These are phyloP conservation scores for Exobasidium cylindrosporum DNA, from an alignment of 1,284 basidiomycete genomes.

Conservation along the genomic window DNA sequence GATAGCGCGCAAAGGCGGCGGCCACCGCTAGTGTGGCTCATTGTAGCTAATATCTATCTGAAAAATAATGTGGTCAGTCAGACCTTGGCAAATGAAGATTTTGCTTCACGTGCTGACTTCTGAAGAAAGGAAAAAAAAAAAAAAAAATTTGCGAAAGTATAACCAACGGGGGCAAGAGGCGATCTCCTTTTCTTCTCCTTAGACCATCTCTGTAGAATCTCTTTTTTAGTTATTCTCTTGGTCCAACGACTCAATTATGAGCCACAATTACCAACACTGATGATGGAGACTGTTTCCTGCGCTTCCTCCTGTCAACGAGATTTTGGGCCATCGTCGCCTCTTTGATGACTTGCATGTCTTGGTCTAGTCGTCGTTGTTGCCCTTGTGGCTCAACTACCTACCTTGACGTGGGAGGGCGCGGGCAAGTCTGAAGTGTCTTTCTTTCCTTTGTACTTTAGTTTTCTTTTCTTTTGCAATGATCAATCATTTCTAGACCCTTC, in stretches of 20 bases:
- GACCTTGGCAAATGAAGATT: too few relatives aligned
- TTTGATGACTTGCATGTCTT: conserved; percentile 9
- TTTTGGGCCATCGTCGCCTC: conserved; percentile 1
- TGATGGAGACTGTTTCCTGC: background rate
- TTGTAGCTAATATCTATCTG: too few relatives aligned
- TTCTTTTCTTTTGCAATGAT: background rate
- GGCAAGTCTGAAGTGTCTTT: conserved; percentile 8
- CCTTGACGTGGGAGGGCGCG: conserved; percentile 3
- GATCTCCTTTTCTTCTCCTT: background rate
- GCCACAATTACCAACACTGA: conserved; percentile 9
- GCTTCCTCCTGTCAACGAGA: conserved; percentile 4
- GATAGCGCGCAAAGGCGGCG: too few relatives aligned
- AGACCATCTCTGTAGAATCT: background rate
- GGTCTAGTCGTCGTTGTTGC: conserved; percentile 1
- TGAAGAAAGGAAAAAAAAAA: too few relatives aligned
- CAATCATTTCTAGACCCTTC: background rate
- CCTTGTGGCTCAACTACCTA: background rate
- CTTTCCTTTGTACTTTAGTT: background rate
- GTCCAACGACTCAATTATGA: background rate
- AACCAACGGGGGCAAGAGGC: background rate
- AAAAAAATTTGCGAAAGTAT: too few relatives aligned
- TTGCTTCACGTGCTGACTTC: too few relatives aligned
- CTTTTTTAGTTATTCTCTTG: conserved; percentile 1
- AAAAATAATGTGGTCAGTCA: too few relatives aligned
- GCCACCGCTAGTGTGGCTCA: too few relatives aligned